phyloP scores from a whole-genome alignment of 306 rosid genomes.

The Castanea mollissima region DNA sequence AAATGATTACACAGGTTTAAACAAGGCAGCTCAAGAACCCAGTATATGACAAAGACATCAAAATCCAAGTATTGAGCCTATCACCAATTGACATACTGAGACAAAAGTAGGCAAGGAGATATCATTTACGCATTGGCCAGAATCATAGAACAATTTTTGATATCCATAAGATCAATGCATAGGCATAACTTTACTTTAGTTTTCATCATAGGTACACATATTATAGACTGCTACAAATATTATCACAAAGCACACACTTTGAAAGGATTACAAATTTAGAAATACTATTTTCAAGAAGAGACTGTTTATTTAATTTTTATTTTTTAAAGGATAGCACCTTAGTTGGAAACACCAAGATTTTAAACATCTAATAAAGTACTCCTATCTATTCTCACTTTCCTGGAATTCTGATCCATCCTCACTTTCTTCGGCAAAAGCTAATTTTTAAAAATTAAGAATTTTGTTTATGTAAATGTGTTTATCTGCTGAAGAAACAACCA shows the following conservation, averaged over 20 bases:
- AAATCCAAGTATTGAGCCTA: slow-evolving; percentile 23
- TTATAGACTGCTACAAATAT: neutral
- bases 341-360: neutral
- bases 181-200: neutral
- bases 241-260: neutral
- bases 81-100: neutral
- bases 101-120: neutral
- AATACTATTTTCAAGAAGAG: neutral
- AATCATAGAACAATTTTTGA: neutral
- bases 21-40: slow-evolving; percentile 11
- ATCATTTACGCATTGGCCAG: neutral
- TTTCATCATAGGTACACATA: neutral
- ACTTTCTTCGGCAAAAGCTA: neutral
- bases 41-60: slow-evolving; percentile 13
- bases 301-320: too few relatives aligned
- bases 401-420: neutral
- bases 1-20: slow-evolving; percentile 1
- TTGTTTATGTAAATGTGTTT: neutral
- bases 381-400: neutral
- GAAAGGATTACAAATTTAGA: neutral
- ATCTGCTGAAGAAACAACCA: neutral
- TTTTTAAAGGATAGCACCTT: too few relatives aligned
- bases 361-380: neutral
- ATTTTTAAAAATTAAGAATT: neutral
- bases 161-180: neutral